phyloP scores from a whole-genome alignment of 116 monocot genomes.

The Thalassia testudinum region DNA sequence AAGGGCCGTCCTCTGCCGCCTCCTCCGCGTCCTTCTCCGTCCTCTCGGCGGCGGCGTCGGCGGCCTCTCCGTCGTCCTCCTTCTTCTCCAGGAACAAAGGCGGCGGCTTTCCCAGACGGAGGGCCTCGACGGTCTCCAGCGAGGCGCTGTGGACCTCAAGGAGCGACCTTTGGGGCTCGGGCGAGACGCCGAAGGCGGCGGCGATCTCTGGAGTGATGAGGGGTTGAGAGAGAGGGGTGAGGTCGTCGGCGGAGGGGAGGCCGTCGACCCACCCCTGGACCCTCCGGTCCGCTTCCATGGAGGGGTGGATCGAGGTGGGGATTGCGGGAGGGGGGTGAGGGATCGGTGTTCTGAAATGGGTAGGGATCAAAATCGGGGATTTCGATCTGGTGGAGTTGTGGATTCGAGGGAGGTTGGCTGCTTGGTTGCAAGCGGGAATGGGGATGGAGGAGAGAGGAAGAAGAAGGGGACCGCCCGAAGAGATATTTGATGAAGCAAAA shows the following conservation, averaged over 20 bases:
- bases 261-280: constrained; percentile 38
- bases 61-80: background rate
- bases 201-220: constrained; percentile 41
- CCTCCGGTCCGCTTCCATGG: background rate
- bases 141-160: constrained; percentile 38
- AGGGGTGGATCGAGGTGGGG: background rate
- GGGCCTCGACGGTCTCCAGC: constrained; percentile 15
- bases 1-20: constrained; percentile 4
- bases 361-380: background rate
- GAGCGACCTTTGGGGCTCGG: constrained; percentile 17
- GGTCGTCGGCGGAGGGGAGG: constrained; percentile 31
- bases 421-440: background rate
- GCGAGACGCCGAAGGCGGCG: constrained; percentile 39
- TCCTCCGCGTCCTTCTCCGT: constrained; percentile 4
- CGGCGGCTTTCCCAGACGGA: constrained; percentile 4
- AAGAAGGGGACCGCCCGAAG: background rate
- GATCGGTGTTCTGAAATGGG: background rate
- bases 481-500: background rate
- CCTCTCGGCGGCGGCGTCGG: background rate
- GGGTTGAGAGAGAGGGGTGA: constrained; percentile 35
- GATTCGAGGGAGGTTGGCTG: background rate
- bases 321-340: background rate
- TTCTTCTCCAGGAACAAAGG: background rate
- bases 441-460: background rate
- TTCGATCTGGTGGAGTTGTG: background rate